Evolutionary conservation across 2,329 filamentous ascomycete species (phyloP), one percentile per base, ranked within the genome.

Genomic region (Cladosporium colombiae): DNA sequence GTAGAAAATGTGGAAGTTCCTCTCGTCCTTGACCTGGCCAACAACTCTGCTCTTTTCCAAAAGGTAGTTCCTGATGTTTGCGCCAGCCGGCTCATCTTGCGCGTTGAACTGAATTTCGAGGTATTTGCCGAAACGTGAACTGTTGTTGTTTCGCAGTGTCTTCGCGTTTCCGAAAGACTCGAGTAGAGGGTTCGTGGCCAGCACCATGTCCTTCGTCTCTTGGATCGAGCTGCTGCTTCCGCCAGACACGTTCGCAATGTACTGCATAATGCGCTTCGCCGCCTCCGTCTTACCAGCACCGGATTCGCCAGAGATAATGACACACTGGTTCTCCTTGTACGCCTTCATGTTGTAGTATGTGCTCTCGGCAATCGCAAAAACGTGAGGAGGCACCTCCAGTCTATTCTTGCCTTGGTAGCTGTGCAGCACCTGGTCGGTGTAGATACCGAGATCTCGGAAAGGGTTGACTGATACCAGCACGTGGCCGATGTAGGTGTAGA

Each of bases 321-420:
- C 94, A 81, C 95, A 98, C 79, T 99, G 95, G 82, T 98, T 98
- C 73, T 98, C 95, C 75, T 92, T 92, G 84, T 99, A 99, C 56
- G 93, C 94, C 79, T 98, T 98, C 95, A 99, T 98, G 83, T 99
- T 98, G 83, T 98, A 98, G 83, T 99, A 99, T 64, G 93, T 81
- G 8, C 94, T 91, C 81, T 99, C 95, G 76, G 95, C 95, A 75
- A 99, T 95, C 68, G 93, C 94, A 78, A 97, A 99, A 72, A 99
- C 95, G 80, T 99, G 95, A 10, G 95, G 95, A 74, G 74, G 64
- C 67, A 88, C 85, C 81, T 99, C 95, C 70, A 99, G 86, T 70
- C 95, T 89, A 82, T 99, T 99, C 85, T 98, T 97, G 72, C 94
- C 94, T 81, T 89, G 90, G 83, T 99, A 99, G 75, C 91, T 94